Base-by-base conservation (phyloP, 2,329 filamentous ascomycete genomes). In the Aspergillus udagawae region DNA sequence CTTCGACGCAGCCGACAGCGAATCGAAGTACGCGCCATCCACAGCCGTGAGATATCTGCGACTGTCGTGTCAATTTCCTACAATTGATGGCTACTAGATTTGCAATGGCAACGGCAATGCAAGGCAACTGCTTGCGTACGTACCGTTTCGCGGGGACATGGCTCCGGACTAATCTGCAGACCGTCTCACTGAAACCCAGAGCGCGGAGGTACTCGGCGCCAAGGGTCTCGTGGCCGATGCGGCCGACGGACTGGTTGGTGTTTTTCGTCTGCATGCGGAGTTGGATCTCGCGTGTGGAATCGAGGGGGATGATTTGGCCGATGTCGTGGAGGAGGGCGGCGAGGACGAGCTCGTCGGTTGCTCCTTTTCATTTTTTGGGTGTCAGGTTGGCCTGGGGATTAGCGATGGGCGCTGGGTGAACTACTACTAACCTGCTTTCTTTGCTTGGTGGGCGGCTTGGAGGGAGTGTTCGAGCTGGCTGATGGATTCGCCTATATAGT, bases 301-400 rank as follows among this genome's bases (percentile, higher is more conserved):
- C 62, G 1, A 74, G 47, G 3, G 75, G 76, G 14, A 77, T 70
- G 55, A 77, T 75, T 27, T 76, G 74, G 17, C 76, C 76, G 50
- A 77, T 73, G 52, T 79, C 76, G 58, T 78, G 76, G 4, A 78
- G 66, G 9, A 78, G 62, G 7, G 75, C 72, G 0, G 74, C 76
- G 25, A 75, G 64, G 3, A 76, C 60, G 3, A 71, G 69, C 6
- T 69, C 60, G 10, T 60, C 59, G 6, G 55, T 53, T 9, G 64
- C 63, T 14, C 61, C 67, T 70, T 12, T 35, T 4, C 1, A 12
- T 23, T 23, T 23, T 23, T 23, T 2, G 12, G 32, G 1, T 23
- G 8, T 48, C 42, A 53, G 5, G 2, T 45, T 4, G n/a, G 14
- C 2, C 8, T 32, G 29, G 4, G 23, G 23, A 3, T 25, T 25